Percentiles rank a stretch among this genome's conserved stretches.
phyloP scores from a whole-genome alignment of 139 green algal species.

The Haematococcus lacustris region DNA sequence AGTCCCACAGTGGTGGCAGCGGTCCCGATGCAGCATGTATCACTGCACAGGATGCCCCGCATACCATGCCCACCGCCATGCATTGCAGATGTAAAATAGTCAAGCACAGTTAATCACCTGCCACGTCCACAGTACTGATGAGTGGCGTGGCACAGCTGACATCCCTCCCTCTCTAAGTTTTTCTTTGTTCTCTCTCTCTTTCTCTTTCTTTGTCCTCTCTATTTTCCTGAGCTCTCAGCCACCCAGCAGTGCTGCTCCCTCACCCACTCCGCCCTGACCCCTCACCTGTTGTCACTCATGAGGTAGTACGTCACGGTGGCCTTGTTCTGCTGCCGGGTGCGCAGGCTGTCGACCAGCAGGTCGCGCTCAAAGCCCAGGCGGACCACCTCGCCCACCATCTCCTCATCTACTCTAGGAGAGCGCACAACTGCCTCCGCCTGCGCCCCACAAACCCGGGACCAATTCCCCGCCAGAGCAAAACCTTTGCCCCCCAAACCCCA shows the following conservation, averaged over 20 bases:
- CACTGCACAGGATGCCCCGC: too few species aligned
- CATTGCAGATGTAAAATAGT: too few species aligned
- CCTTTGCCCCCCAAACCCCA: too few species aligned
- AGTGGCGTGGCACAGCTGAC: not conserved
- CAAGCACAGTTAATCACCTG: too few species aligned
- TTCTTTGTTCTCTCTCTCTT: not conserved
- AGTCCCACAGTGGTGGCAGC: too few species aligned
- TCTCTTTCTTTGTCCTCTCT: not conserved
- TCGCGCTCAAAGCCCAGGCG: conserved; percentile 79
- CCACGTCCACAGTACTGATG: too few species aligned
- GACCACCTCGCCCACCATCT: conserved; percentile 77
- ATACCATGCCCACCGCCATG: too few species aligned
- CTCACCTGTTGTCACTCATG: too few species aligned
- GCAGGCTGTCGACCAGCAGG: conserved; percentile 60
- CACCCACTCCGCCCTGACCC: conserved; percentile 3
- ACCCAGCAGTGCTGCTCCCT: not conserved
- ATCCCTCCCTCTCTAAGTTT: too few species aligned
- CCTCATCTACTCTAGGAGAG: conserved; percentile 47
- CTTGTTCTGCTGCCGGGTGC: conserved; percentile 75
- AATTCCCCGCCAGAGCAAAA: too few species aligned
- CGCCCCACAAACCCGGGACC: too few species aligned
- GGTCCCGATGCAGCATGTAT: too few species aligned
- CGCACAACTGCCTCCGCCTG: conserved; percentile 55
- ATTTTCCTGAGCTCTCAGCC: not conserved
- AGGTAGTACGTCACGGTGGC: conserved; percentile 97